These are phyloP conservation scores for Epichloe uncinata DNA, from an alignment of 2,329 filamentous ascomycete genomes.

Conservation along the genomic window DNA sequence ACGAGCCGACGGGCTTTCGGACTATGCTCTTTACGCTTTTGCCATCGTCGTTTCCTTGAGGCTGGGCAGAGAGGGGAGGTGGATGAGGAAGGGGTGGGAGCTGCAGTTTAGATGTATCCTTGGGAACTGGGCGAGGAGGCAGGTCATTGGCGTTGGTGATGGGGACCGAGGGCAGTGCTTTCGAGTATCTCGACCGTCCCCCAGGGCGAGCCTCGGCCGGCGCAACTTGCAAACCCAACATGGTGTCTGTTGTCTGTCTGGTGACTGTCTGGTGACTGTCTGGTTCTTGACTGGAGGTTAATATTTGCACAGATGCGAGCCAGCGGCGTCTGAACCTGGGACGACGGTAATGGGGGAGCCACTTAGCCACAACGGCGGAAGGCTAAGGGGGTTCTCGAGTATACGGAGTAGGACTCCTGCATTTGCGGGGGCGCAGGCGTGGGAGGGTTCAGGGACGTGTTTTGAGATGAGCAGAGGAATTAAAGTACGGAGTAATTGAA, in stretches of 20 bases:
- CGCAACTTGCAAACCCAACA: constrained; percentile 3
- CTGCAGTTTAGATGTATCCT: constrained; percentile 11
- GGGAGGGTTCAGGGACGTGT: background rate
- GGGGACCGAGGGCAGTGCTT: constrained; percentile 41
- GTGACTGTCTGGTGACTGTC: background rate
- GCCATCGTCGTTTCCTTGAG: constrained; percentile 10
- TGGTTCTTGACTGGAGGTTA: too few relatives aligned
- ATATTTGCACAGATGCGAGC: background rate
- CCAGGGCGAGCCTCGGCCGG: constrained; percentile 7
- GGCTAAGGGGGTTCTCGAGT: constrained; percentile 23
- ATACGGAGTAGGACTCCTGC: too few relatives aligned
- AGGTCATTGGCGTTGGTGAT: constrained; percentile 9
- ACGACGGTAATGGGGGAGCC: background rate
- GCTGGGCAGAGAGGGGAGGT: constrained; percentile 13
- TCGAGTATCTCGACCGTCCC: constrained; percentile 44
- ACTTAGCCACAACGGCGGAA: background rate
- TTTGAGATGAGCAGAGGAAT: background rate
- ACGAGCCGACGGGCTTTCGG: constrained; percentile 11
- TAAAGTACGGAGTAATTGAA: too few relatives aligned
- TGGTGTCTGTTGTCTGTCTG: background rate
- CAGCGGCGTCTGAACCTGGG: background rate
- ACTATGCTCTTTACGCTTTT: constrained; percentile 7
- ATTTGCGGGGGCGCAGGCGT: too few relatives aligned
- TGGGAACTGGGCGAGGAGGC: constrained; percentile 10
- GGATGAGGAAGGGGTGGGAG: constrained; percentile 13